These are phyloP conservation scores for Ramaria sp. DNA, from an alignment of 768 basidiomycete genomes.

Conservation along the genomic window DNA sequence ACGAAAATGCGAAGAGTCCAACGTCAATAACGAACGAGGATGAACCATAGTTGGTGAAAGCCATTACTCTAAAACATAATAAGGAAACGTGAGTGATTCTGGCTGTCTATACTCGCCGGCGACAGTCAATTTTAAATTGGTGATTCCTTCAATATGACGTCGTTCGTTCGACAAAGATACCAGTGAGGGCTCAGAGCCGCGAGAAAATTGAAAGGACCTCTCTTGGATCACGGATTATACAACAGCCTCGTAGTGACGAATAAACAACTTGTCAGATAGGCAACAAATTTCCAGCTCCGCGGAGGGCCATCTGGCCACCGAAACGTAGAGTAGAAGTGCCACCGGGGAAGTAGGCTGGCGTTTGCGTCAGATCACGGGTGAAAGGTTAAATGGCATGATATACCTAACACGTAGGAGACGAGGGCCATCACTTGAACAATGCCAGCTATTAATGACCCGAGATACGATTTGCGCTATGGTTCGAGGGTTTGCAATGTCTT, in stretches of 20 bases:
- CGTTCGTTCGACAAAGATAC: background rate
- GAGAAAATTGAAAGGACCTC: background rate
- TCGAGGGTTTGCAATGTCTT: background rate
- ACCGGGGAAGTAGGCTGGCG: conserved; percentile 82
- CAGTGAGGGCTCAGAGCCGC: background rate
- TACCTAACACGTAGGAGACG: conserved; percentile 64
- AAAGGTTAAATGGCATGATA: background rate
- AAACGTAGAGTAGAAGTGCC: conserved; percentile 72
- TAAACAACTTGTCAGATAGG: conserved; percentile 46
- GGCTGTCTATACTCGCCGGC: too few species aligned
- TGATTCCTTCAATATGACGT: too few species aligned
- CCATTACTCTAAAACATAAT: too few species aligned
- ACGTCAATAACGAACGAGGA: too few species aligned
- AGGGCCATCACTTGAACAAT: conserved; percentile 79
- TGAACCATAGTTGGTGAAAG: too few species aligned
- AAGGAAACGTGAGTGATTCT: too few species aligned
- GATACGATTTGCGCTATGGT: conserved; percentile 63
- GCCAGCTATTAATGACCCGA: conserved; percentile 78
- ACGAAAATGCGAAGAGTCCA: too few species aligned
- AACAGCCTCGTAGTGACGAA: background rate
- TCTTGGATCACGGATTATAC: background rate
- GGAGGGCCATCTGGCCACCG: conserved; percentile 69
- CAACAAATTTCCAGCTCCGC: conserved; percentile 74
- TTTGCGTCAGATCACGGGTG: background rate
- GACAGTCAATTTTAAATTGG: too few species aligned